Evolutionary conservation across 768 basidiomycete genomes (phyloP).

Genomic region (Favolaschia claudopus): DNA sequence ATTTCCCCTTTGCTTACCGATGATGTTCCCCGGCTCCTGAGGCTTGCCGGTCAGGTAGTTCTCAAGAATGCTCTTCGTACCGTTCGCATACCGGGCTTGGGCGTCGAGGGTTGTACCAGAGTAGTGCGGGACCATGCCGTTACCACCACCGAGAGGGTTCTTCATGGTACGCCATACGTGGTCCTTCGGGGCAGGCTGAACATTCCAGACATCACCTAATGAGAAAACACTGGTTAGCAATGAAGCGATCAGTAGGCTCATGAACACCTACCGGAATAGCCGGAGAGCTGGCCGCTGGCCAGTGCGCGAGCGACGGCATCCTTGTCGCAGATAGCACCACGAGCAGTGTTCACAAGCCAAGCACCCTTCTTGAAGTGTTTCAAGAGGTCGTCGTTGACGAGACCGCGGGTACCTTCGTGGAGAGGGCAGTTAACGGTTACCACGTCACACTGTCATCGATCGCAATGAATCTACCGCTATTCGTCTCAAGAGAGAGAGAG

Average conservation of each 20-base stretch:
- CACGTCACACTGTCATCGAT: slow-evolving; percentile 65
- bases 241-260: too few species aligned
- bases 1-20: too few species aligned
- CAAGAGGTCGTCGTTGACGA: slow-evolving; percentile 84
- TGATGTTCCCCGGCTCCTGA: slow-evolving; percentile 84
- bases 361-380: slow-evolving; percentile 92
- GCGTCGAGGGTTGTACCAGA: slow-evolving; percentile 91
- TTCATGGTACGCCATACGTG: slow-evolving; percentile 87
- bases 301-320: slow-evolving; percentile 82
- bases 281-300: slow-evolving; percentile 76
- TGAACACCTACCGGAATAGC: slow-evolving; percentile 49
- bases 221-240: too few species aligned
- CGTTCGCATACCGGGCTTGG: slow-evolving; percentile 84
- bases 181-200: slow-evolving; percentile 86
- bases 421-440: slow-evolving; percentile 90
- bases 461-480: background rate
- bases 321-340: slow-evolving; percentile 90
- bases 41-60: slow-evolving; percentile 69
- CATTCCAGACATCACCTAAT: slow-evolving; percentile 79
- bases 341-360: slow-evolving; percentile 93
- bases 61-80: slow-evolving; percentile 72
- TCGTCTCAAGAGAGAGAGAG: background rate
- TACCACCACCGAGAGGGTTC: slow-evolving; percentile 84
- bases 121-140: slow-evolving; percentile 90
- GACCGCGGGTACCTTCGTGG: slow-evolving; percentile 83